phyloP scores from a whole-genome alignment of 2,329 filamentous ascomycete species.

The Aspergillus felis region DNA sequence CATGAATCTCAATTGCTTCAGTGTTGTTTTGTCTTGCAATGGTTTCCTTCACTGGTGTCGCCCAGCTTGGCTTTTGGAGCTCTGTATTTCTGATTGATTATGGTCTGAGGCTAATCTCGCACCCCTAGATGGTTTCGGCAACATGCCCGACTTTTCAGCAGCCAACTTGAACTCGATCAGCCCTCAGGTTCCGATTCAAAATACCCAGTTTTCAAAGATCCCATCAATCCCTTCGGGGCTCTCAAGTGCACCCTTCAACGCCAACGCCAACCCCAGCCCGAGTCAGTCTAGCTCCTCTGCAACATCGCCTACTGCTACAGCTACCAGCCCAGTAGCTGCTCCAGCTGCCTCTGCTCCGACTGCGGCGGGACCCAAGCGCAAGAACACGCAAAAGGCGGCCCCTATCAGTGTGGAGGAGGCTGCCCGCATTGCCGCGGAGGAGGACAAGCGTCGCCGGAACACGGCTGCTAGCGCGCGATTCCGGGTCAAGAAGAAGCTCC shows the following conservation, averaged over 20 bases:
- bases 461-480: slow-evolving; percentile 88
- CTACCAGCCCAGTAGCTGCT: slow-evolving; percentile 14
- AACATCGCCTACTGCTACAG: slow-evolving; percentile 12
- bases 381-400: slow-evolving; percentile 33
- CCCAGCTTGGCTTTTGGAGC: neutral
- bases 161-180: slow-evolving; percentile 26
- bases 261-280: slow-evolving; percentile 14
- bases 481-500: slow-evolving; percentile 94
- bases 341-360: slow-evolving; percentile 14
- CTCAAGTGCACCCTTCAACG: slow-evolving; percentile 5
- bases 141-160: slow-evolving; percentile 28
- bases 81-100: neutral
- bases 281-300: slow-evolving; percentile 12
- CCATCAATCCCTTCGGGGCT: slow-evolving; percentile 17
- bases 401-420: slow-evolving; percentile 61
- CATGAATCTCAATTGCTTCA: neutral
- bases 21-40: neutral
- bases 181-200: slow-evolving; percentile 22
- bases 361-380: slow-evolving; percentile 32
- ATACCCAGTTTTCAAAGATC: slow-evolving; percentile 19
- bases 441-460: slow-evolving; percentile 86
- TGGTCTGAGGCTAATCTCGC: slow-evolving; percentile 4
- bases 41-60: neutral
- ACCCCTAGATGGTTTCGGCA: slow-evolving; percentile 27
- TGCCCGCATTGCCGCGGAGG: slow-evolving; percentile 72